phyloP scores from a whole-genome alignment of 768 basidiomycete genomes.

The Gymnopilus dilepis region DNA sequence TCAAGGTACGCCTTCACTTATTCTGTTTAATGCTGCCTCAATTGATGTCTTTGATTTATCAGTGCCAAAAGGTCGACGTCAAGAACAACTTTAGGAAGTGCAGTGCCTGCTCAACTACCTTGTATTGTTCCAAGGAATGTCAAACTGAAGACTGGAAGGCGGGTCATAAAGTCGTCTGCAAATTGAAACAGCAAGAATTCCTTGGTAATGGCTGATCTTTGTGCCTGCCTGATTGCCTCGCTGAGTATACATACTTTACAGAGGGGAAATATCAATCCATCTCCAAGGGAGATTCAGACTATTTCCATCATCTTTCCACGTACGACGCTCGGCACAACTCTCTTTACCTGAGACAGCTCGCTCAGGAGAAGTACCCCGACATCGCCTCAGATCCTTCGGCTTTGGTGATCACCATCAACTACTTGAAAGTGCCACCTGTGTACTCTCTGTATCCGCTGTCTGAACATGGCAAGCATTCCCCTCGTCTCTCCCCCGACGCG shows the following conservation, averaged over 20 bases:
- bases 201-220: slow-evolving; percentile 28
- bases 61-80: slow-evolving; percentile 42
- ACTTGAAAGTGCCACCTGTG: slow-evolving; percentile 33
- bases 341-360: slow-evolving; percentile 30
- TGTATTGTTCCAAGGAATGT: slow-evolving; percentile 47
- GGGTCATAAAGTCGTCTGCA: slow-evolving; percentile 42
- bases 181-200: slow-evolving; percentile 42
- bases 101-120: slow-evolving; percentile 36
- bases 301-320: slow-evolving; percentile 42
- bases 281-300: slow-evolving; percentile 37
- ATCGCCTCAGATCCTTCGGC: slow-evolving; percentile 21
- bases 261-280: slow-evolving; percentile 39
- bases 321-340: slow-evolving; percentile 36
- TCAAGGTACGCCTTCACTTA: slow-evolving; percentile 26
- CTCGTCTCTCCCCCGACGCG: slow-evolving; percentile 16
- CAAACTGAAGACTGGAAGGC: slow-evolving; percentile 42
- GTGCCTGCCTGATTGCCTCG: not conserved
- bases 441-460: slow-evolving; percentile 34
- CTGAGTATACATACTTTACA: slow-evolving; percentile 10
- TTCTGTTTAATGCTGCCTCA: not conserved
- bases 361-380: slow-evolving; percentile 30
- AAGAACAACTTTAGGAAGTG: slow-evolving; percentile 42
- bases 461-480: slow-evolving; percentile 27
- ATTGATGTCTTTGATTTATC: not conserved
- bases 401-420: slow-evolving; percentile 41